Evolutionary conservation across 140 eudicot species (phyloP), one percentile per base, ranked within the genome.

Genomic region (Artemisia princeps): DNA sequence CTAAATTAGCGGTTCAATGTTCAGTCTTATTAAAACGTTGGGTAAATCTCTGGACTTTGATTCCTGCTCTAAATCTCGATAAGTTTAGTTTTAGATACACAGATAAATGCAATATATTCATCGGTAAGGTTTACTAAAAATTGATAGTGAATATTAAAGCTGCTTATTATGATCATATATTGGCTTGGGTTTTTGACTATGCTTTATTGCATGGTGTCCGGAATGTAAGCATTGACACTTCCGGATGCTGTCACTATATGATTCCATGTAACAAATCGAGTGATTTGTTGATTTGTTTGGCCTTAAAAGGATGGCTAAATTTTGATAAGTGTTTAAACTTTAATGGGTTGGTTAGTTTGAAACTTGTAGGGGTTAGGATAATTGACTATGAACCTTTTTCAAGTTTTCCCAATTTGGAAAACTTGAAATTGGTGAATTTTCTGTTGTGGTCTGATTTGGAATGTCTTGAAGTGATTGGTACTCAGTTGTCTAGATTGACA

Each of bases 341-440:
- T 72, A 1, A 48, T 4, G 62, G 68, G 0, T 13, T 57, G 61
- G 67, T 73, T 17, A 73, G 44, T 28, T 73, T 73, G 67, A 12
- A 46, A 12, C 62, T 73, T 9, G 72, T 57, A 10, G 40, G 72
- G 3, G 67, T 73, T 48, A 57, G 46, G 45, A 24, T 73, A 11
- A 45, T 73, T 46, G 61, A 45, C 1, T 1, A 33, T 17, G 72
- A 72, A 10, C 72, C 77, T 0, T 72, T 72, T 55, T 64, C 72
- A 15, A 5, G 65, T 45, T 72, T 72, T 19, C 72, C 66, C 13
- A 72, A 55, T 44, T 64, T 72, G 53, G 55, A 56, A 8, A 19
- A 72, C 40, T 64, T 72, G 77, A 23, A 23, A 64, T 58, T 73
- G 67, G 67, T 73, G 61, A 65, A 73, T 14, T 73, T 72, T n/a